Evolutionary conservation across 1,139 yeast species (phyloP), one percentile per base, ranked within the genome.

Genomic region (Candida gigantensis): DNA sequence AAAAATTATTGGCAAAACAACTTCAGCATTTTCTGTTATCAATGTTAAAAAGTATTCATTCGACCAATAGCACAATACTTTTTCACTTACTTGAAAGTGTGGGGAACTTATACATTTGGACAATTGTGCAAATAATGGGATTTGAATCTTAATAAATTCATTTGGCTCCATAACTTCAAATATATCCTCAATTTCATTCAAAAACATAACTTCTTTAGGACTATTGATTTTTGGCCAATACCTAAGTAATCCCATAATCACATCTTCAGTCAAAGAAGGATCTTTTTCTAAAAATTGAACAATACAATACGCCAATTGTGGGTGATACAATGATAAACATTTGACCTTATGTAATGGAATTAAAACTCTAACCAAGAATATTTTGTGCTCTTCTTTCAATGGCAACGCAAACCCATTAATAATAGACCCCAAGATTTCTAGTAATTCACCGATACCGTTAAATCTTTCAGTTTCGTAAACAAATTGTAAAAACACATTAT

Each of bases 381-480:
- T 81, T 62, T 92, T 92, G 65, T 92, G 99, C 61, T 92, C 99
- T 54, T 90, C 97, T 59, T 92, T 92, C 51, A 92, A 74, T 2
- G 99, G 99, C 46, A 92, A 72, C 5, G 99, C 99, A 71, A 92
- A 92, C 13, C 99, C 99, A 62, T 92, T 92, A 55, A 94, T 92
- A 53, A 92, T 94, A 16, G 95, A 84, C 7, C 99, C 99, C 50
- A 94, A 74, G 40, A 92, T 92, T 62, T 92, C 99, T 49, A 92
- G 73, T 46, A 92, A 72, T 65, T 92, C 99, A 8, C 96, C 96
- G 45, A 92, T 82, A 46, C 99, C 99, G 58, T 94, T 92, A 60
- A 90, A 92, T 52, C 96, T 75, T 54, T 87, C 97, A 5, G 97
- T 90, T 62, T 92, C 99, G 64, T 92, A 94, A 35, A 84, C 81